Evolutionary conservation across 78 protist genomes (phyloP).

Genomic region (Cavenderia fasciculata): DNA sequence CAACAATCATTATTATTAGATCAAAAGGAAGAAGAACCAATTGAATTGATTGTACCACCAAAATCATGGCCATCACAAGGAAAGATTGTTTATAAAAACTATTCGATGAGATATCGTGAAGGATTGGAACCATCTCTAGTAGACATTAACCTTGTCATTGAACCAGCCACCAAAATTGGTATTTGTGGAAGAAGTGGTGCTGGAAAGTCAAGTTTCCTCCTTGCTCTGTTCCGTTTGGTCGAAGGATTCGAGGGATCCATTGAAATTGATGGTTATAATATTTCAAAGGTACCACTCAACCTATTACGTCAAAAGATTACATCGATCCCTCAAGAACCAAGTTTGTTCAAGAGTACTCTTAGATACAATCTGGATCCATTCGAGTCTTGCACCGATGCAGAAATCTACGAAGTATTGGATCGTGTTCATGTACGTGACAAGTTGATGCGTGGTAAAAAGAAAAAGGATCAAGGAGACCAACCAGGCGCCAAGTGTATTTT

Average conservation of each 20-base stretch:
- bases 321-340: conserved; percentile 94
- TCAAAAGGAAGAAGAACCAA: too few relatives aligned
- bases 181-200: conserved; percentile 98
- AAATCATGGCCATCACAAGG: conserved; percentile 81
- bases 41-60: too few relatives aligned
- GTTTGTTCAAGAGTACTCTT: conserved; percentile 88
- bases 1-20: too few relatives aligned
- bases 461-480: too few relatives aligned
- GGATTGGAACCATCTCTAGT: conserved; percentile 84
- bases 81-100: conserved; percentile 43
- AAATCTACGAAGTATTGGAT: conserved; percentile 78
- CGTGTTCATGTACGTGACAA: conserved; percentile 33
- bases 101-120: conserved; percentile 82
- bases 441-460: background rate
- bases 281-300: conserved; percentile 39
- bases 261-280: conserved; percentile 83
- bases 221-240: conserved; percentile 89
- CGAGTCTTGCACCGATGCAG: conserved; percentile 63
- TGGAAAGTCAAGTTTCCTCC: conserved; percentile 90
- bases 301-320: conserved; percentile 81
- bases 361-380: conserved; percentile 94
- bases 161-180: conserved; percentile 91
- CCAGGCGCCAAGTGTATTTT: conserved; percentile 10
- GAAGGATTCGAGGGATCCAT: conserved; percentile 84
- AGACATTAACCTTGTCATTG: conserved; percentile 70